These are phyloP conservation scores for Thamnidium elegans DNA, from an alignment of 192 early-diverging fungal species.

Conservation along the genomic window DNA sequence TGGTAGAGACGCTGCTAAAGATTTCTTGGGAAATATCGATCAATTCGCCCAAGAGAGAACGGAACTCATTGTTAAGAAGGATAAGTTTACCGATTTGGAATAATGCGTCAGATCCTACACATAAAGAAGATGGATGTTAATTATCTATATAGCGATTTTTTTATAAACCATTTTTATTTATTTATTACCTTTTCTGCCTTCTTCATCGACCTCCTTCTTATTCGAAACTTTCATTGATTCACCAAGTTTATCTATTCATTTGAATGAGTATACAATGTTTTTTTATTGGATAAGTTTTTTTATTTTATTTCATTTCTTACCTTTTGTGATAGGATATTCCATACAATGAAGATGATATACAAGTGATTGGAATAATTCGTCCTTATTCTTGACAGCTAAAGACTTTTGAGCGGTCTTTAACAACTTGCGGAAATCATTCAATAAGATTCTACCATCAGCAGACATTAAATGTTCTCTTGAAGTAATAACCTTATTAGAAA, in stretches of 20 bases:
- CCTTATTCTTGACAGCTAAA: slow-evolving; percentile 37
- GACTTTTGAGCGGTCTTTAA: slow-evolving; percentile 31
- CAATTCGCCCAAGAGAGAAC: slow-evolving; percentile 33
- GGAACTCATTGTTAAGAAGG: slow-evolving; percentile 39
- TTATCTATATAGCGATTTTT: not conserved
- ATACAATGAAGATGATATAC: slow-evolving; percentile 34
- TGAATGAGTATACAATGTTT: not conserved
- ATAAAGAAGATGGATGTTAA: not conserved
- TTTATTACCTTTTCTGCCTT: slow-evolving; percentile 24
- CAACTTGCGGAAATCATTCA: slow-evolving; percentile 38
- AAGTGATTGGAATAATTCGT: slow-evolving; percentile 43
- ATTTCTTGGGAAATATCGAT: slow-evolving; percentile 36
- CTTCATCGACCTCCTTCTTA: slow-evolving; percentile 9
- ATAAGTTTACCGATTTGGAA: slow-evolving; percentile 36
- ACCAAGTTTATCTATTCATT: not conserved
- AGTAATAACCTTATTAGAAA: slow-evolving; percentile 24
- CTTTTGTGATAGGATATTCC: slow-evolving; percentile 18
- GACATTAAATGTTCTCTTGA: slow-evolving; percentile 41
- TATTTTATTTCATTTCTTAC: not conserved
- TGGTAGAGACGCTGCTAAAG: not conserved
- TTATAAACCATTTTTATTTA: slow-evolving; percentile 2
- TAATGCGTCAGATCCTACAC: not conserved
- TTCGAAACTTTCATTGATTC: slow-evolving; percentile 6
- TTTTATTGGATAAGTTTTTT: not conserved
- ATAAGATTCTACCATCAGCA: slow-evolving; percentile 34